These are phyloP conservation scores for Ustilago nuda DNA, from an alignment of 1,284 basidiomycete genomes.

Conservation along the genomic window DNA sequence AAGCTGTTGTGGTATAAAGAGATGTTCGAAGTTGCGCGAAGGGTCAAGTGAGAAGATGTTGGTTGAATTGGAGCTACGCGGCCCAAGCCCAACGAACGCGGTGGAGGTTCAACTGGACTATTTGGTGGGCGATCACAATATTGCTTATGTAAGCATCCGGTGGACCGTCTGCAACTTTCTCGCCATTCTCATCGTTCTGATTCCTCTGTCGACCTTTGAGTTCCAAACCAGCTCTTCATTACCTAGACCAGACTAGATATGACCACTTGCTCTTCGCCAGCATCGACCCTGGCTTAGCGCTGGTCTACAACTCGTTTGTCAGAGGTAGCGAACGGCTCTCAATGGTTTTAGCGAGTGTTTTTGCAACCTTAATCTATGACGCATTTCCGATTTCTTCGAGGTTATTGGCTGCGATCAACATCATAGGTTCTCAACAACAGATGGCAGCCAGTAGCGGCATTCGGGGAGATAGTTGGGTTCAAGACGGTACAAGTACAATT, in stretches of 20 bases:
- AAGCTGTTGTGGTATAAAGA: background rate
- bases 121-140: conserved; percentile 28
- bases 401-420: no score
- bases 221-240: background rate
- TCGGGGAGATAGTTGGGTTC: background rate
- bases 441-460: background rate
- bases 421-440: background rate
- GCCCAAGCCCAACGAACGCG: conserved; percentile 41
- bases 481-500: conserved; percentile 9
- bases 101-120: conserved; percentile 35
- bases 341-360: background rate
- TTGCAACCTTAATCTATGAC: background rate
- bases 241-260: background rate
- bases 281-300: background rate
- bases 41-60: conserved; percentile 21
- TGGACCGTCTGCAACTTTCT: background rate
- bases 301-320: background rate
- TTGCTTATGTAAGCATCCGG: conserved; percentile 36
- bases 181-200: background rate
- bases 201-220: background rate
- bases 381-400: background rate
- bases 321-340: background rate
- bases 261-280: background rate
- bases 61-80: conserved; percentile 37
- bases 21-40: background rate